Base-by-base conservation (phyloP, 345 rosid genomes). In the Kandelia obovata region DNA sequence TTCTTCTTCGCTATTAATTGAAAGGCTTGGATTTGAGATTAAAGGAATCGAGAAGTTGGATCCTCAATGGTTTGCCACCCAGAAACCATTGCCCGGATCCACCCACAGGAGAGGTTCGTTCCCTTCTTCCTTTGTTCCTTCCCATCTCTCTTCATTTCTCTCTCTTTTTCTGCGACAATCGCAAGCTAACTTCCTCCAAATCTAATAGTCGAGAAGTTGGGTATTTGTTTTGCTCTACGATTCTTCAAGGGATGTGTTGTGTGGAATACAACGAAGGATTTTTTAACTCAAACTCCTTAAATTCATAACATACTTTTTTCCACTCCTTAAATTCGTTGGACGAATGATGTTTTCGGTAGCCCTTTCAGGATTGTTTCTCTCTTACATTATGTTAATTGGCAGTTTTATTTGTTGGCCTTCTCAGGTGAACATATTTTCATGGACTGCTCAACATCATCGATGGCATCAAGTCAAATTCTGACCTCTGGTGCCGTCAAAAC, bases 41-140 rank as follows among this genome's bases (percentile, higher is more conserved):
- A 89, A 81, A 83, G 99, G 97, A 57, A 79, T 95, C 5, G 87
- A 92, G 83, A 92, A 88, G 77, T 79, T 92, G 84, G 97, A 95
- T 51, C 23, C 74, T 69, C 93, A 88, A 57, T 95, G 92, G 96
- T 95, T 86, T 71, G 82, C 89, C 35, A 86, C 93, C 51, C 96
- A 81, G 78, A 92, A 86, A 69, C 86, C 85, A 1, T 55, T 79
- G 53, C 78, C 87, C 26, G 92, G 89, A 72, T 82, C 88, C 67
- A 87, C 77, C 67, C 88, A 81, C 64, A 79, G 84, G 71, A 84
- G 90, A 88, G 97, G 97, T 93, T 75, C 20, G 61, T 32, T 28
- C 34, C 5, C 20, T 30, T 11, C 20, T 51, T 9, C 16, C 74
- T 55, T 32, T 6, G 35, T 34, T 10, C 59, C 5, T 23, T 56